These are phyloP conservation scores for Yamadazyma phyllophila DNA, from an alignment of 805 yeast species.

Conservation along the genomic window DNA sequence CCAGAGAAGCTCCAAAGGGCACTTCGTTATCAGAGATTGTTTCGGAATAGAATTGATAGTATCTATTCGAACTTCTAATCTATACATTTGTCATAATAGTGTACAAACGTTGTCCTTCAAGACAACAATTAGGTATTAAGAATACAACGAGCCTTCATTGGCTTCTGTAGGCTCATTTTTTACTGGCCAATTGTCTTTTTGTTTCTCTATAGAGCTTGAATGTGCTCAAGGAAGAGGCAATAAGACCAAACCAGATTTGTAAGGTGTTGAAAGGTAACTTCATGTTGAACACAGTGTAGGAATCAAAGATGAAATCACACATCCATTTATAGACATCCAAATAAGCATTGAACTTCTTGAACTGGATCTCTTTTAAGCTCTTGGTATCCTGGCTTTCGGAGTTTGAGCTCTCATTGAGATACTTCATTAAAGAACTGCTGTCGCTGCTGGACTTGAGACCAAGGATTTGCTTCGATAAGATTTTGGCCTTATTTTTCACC, in stretches of 20 bases:
- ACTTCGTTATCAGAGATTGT: not conserved
- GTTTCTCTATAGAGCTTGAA: conserved; percentile 40
- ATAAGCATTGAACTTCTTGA: conserved; percentile 35
- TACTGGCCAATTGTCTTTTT: conserved; percentile 9
- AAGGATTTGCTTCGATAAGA: conserved; percentile 40
- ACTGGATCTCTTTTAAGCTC: conserved; percentile 32
- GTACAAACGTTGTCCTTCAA: no score
- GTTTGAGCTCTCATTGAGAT: conserved; percentile 10
- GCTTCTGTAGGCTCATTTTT: not conserved
- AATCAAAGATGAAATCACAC: conserved; percentile 39
- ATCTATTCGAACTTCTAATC: not conserved
- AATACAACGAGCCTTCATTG: not conserved
- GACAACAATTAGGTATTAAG: not conserved
- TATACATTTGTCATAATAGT: not conserved
- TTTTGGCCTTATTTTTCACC: conserved; percentile 55
- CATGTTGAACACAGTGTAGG: conserved; percentile 39
- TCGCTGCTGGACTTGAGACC: conserved; percentile 16
- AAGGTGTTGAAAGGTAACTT: conserved; percentile 37
- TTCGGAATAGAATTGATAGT: not conserved
- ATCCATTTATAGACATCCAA: conserved; percentile 39
- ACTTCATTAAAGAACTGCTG: conserved; percentile 7
- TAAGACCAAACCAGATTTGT: conserved; percentile 47
- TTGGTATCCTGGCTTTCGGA: conserved; percentile 17
- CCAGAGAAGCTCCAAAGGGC: conserved; percentile 36
- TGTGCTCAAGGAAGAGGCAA: conserved; percentile 38